Conservation (phyloP, 768 basidiomycete species). For the Mrakia blollopis region DNA sequence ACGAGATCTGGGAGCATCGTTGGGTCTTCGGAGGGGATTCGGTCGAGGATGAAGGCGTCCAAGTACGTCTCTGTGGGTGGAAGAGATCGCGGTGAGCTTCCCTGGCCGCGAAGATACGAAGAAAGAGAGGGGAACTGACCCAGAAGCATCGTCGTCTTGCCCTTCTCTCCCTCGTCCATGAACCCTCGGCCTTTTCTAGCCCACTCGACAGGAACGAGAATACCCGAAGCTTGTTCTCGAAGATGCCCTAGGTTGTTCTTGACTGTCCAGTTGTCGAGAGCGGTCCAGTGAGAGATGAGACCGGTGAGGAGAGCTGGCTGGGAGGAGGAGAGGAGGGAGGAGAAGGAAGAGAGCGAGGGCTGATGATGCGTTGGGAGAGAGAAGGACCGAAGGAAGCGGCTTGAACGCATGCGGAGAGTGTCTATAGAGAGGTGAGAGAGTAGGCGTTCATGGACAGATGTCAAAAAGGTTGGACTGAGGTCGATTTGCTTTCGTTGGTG, state of each 20-base stretch:
- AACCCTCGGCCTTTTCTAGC: conserved; percentile 7
- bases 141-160: conserved; percentile 18
- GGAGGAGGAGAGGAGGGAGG: background rate
- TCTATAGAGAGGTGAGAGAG: no score
- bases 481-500: background rate
- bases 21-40: conserved; percentile 5
- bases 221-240: conserved; percentile 2
- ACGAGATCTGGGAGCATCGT: background rate
- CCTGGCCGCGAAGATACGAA: no score
- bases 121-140: no score
- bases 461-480: background rate
- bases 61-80: background rate
- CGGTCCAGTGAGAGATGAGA: conserved; percentile 22
- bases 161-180: conserved; percentile 22
- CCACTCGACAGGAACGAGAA: conserved; percentile 14
- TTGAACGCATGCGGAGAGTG: background rate
- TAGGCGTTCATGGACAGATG: background rate
- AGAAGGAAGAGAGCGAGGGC: background rate
- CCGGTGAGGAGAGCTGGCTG: conserved; percentile 13
- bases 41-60: conserved; percentile 17
- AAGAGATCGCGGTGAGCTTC: no score
- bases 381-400: background rate
- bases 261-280: conserved; percentile 23
- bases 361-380: background rate
- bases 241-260: conserved; percentile 15